Conservation (phyloP, 2,329 filamentous ascomycete species). For the Botrytis tulipae region DNA sequence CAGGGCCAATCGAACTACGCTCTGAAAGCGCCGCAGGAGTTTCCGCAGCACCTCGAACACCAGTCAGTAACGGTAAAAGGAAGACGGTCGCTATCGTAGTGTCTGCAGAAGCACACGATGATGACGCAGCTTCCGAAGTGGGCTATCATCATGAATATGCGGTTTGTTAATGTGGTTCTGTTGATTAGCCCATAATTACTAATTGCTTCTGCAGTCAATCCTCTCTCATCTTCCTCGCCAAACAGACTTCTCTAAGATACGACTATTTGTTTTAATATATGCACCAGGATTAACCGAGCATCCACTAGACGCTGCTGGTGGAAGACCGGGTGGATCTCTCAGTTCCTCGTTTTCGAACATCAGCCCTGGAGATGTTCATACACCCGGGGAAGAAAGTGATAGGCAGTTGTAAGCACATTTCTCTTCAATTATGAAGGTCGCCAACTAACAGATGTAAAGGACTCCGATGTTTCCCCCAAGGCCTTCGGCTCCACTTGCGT, state of each 20-base stretch:
- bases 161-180: slow-evolving; percentile 52
- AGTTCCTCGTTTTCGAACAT: slow-evolving; percentile 89
- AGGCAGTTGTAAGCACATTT: slow-evolving; percentile 50
- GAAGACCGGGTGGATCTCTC: slow-evolving; percentile 60
- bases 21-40: slow-evolving; percentile 32
- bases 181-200: slow-evolving; percentile 1
- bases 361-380: slow-evolving; percentile 67
- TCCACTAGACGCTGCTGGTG: slow-evolving; percentile 52
- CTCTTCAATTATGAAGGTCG: background rate
- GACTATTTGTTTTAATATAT: slow-evolving; percentile 88
- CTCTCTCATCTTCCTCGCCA: slow-evolving; percentile 82
- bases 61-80: slow-evolving; percentile 43
- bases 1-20: slow-evolving; percentile 31
- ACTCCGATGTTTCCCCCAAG: slow-evolving; percentile 40
- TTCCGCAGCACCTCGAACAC: slow-evolving; percentile 29
- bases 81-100: slow-evolving; percentile 88
- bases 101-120: slow-evolving; percentile 68
- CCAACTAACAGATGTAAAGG: background rate
- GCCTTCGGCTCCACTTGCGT: slow-evolving; percentile 52
- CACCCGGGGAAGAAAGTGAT: slow-evolving; percentile 62
- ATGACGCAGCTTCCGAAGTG: slow-evolving; percentile 58
- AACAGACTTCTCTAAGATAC: slow-evolving; percentile 68
- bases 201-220: slow-evolving; percentile 61
- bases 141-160: slow-evolving; percentile 73
- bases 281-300: slow-evolving; percentile 74